Conservation (phyloP, 2,329 filamentous ascomycete species). For the Dendryphion nanum region DNA sequence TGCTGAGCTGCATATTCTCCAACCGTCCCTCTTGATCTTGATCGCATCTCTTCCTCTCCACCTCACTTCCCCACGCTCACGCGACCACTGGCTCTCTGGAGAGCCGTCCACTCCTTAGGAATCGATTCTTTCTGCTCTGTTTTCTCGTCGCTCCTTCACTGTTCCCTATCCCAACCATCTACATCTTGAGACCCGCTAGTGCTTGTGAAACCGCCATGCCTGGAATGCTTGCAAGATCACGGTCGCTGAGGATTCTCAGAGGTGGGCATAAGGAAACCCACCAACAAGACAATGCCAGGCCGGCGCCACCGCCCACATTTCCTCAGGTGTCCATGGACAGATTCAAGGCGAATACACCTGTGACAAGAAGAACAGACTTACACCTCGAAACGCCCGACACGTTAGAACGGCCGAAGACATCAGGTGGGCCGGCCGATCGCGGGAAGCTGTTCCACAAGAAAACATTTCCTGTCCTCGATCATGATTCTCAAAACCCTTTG, state of each 20-base stretch:
- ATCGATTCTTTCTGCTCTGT: neutral
- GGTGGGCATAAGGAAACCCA: constrained; percentile 27
- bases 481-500: constrained; percentile 22
- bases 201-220: constrained; percentile 39
- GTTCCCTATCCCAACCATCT: constrained; percentile 19
- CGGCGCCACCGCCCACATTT: constrained; percentile 21
- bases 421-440: constrained; percentile 33
- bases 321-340: constrained; percentile 27
- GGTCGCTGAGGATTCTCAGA: constrained; percentile 36
- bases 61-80: constrained; percentile 16
- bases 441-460: constrained; percentile 37
- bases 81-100: constrained; percentile 33
- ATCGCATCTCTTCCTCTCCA: constrained; percentile 16
- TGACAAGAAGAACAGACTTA: constrained; percentile 22
- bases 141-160: constrained; percentile 9
- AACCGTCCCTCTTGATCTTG: constrained; percentile 19
- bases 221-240: constrained; percentile 38
- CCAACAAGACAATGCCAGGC: constrained; percentile 22
- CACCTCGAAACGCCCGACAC: constrained; percentile 29
- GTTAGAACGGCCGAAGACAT: constrained; percentile 33
- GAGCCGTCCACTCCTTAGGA: constrained; percentile 41
- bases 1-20: neutral
- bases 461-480: constrained; percentile 20
- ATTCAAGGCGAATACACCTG: constrained; percentile 30
- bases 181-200: constrained; percentile 31